Base-by-base conservation (phyloP, 169 alveolate species). In the Cryptosporidium baileyi region DNA sequence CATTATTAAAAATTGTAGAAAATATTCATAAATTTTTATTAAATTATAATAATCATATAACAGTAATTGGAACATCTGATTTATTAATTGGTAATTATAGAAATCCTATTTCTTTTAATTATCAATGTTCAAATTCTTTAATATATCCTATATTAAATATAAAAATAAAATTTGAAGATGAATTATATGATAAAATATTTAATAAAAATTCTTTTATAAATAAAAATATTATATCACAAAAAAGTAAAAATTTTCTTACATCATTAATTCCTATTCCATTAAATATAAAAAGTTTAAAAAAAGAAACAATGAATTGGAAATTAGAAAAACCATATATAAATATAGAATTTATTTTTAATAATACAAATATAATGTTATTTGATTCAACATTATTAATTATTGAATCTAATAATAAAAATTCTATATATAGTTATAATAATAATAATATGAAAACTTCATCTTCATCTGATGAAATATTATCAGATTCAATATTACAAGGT, bases 231-330 rank as follows among this genome's bases (percentile, higher is more conserved):
- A 74, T 57, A 19, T 74, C 67, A 19, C 65, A 57, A 74, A 74
- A 15, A 30, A 47, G 74, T 36, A 57, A 38, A 24, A 74, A 9
- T n/a, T n/a, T 74, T 8, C 26, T 17, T 19, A 51, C 32, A 22
- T 74, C 85, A 6, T 22, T 74, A 19, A 40, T 74, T 0, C 85
- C 85, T 15, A 74, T 74, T n/a, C 85, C 85, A 8, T 34, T 74
- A 74, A 74, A 74, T 34, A 74, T 54, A 19, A 54, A 44, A 34
- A 67, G 85, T 3, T 41, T 74, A 24, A 32, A 38, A 54, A 28
- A 67, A 34, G 74, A 74, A 54, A 54, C 85, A 7, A 17, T 36
- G 51, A 54, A 26, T 36, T 54, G 67, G 85, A 51, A 34, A 74
- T 15, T 74, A 32, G 85, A 74, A 54, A 57, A 57, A 17, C 67